phyloP scores from a whole-genome alignment of 306 rosid species.

The Citrullus mucosospermus region DNA sequence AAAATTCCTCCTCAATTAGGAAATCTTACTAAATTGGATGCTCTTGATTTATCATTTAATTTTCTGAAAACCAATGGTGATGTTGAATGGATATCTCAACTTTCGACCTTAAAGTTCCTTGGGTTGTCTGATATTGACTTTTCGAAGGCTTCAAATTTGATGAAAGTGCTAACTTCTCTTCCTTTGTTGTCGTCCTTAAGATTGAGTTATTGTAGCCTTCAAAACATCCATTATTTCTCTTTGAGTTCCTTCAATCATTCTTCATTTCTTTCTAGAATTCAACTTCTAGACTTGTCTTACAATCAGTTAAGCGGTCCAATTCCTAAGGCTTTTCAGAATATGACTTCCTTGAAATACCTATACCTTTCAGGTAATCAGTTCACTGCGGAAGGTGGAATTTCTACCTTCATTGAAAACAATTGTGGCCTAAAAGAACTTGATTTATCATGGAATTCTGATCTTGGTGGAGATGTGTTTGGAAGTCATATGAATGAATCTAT shows the following conservation, averaged over 20 bases:
- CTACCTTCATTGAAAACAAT: background rate
- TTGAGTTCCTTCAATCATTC: background rate
- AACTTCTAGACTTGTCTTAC: background rate
- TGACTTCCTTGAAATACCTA: background rate
- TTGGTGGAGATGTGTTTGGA: background rate
- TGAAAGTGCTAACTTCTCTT: constrained; percentile 15
- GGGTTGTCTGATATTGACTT: constrained; percentile 10
- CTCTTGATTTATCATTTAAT: background rate
- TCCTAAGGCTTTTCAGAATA: background rate
- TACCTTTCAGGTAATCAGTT: background rate
- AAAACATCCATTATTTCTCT: background rate
- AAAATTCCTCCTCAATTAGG: background rate
- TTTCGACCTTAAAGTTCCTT: constrained; percentile 9
- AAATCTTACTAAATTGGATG: background rate
- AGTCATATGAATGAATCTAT: background rate
- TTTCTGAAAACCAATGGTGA: background rate
- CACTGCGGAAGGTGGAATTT: background rate
- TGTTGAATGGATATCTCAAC: constrained; percentile 18
- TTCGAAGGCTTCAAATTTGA: background rate
- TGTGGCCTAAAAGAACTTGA: background rate
- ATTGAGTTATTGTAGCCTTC: background rate
- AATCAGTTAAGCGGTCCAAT: background rate
- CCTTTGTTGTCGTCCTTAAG: background rate
- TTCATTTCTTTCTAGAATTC: background rate
- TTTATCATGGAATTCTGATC: background rate